Evolutionary conservation across 306 rosid genomes (phyloP).

Genomic region (Lupinus albus): DNA sequence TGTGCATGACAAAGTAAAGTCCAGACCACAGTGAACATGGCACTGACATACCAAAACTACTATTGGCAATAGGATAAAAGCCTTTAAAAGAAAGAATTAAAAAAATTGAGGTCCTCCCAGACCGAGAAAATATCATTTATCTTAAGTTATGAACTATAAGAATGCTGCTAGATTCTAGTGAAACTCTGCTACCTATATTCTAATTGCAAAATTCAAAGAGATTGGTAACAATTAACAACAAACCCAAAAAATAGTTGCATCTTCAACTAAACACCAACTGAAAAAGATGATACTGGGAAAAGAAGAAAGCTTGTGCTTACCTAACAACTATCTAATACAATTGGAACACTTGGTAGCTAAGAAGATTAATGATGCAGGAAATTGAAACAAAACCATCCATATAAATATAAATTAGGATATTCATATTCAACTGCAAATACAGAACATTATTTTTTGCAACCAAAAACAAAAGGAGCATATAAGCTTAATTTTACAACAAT

Average conservation of each 20-base stretch:
- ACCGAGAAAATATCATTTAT: background rate
- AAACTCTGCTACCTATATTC: conserved; percentile 26
- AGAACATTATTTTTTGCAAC: conserved; percentile 2
- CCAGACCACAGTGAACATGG: conserved; percentile 22
- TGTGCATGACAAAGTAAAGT: conserved; percentile 20
- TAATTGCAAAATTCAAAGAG: conserved; percentile 32
- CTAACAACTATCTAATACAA: conserved; percentile 57
- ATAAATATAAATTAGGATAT: conserved; percentile 9
- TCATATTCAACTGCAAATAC: conserved; percentile 12
- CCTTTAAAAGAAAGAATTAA: background rate
- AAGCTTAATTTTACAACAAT: conserved; percentile 15
- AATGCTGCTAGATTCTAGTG: background rate
- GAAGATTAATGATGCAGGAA: conserved; percentile 36
- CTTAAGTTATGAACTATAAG: conserved; percentile 1
- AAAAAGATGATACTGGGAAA: too few relatives aligned
- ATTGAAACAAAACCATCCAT: conserved; percentile 33
- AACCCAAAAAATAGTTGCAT: conserved; percentile 2
- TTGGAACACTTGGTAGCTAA: conserved; percentile 40
- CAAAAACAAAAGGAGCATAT: background rate
- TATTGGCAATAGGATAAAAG: background rate
- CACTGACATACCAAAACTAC: conserved; percentile 1
- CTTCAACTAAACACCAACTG: conserved; percentile 38
- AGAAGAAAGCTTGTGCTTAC: too few relatives aligned
- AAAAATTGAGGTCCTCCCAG: too few relatives aligned
- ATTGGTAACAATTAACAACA: conserved; percentile 1